Evolutionary conservation across 1,139 yeast species (phyloP).

Genomic region (Lodderomyces parapsilosis): DNA sequence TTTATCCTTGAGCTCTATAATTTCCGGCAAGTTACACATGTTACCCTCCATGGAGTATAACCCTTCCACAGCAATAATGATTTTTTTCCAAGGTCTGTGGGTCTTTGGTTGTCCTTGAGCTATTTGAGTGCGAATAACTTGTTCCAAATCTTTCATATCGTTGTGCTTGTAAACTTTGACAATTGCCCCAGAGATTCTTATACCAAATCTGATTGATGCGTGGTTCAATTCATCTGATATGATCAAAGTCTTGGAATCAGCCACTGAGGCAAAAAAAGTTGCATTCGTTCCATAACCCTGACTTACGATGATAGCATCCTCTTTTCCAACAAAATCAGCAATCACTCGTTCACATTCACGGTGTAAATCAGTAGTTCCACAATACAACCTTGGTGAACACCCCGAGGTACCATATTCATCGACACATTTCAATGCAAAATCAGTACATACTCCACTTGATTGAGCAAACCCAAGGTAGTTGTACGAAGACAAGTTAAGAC

Average conservation of each 20-base stretch:
- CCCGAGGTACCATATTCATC: constrained; percentile 71
- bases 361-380: constrained; percentile 81
- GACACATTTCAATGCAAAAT: constrained; percentile 63
- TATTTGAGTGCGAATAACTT: constrained; percentile 78
- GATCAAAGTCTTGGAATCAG: constrained; percentile 84
- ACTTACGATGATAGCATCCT: constrained; percentile 79
- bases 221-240: constrained; percentile 94
- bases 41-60: constrained; percentile 98
- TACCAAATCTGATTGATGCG: constrained; percentile 93
- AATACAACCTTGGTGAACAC: constrained; percentile 71
- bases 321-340: constrained; percentile 89
- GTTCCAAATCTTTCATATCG: constrained; percentile 80
- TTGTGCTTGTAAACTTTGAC: constrained; percentile 93
- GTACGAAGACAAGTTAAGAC: constrained; percentile 86
- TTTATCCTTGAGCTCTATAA: constrained; percentile 74
- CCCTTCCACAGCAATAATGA: constrained; percentile 92
- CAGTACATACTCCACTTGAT: constrained; percentile 89
- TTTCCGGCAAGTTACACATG: constrained; percentile 77
- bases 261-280: constrained; percentile 78
- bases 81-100: constrained; percentile 97
- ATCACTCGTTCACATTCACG: constrained; percentile 69
- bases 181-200: constrained; percentile 88
- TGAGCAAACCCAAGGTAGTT: constrained; percentile 97
- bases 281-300: constrained; percentile 98
- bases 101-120: constrained; percentile 96